Base-by-base conservation (phyloP, 2,329 filamentous ascomycete species). In the Exophiala dermatitidis region DNA sequence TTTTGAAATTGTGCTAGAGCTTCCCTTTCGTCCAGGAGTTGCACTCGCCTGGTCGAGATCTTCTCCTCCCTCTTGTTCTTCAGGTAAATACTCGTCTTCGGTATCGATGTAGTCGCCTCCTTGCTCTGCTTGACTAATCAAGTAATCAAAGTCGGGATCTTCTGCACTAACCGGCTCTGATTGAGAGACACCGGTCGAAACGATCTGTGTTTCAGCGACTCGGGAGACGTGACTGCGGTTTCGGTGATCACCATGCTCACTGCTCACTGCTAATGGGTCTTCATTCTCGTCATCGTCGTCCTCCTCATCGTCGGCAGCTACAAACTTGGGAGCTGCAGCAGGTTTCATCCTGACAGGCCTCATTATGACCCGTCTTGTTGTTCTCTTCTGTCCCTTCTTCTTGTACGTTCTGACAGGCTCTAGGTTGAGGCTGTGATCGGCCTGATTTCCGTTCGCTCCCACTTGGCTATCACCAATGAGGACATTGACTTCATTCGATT, bases 361-460 rank as follows among this genome's bases (percentile, higher is more conserved):
- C 67, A 76, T 74, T 36, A 63, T 67, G 8, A 73, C 70, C 44
- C 69, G 62, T 48, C 71, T 67, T 1, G 74, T 77, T 4, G 72
- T 74, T 44, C 74, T 66, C 58, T 77, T 77, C 57, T 75, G 74
- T 1, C 73, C 73, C 59, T 71, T 75, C 64, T 76, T 76, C 62
- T 73, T 75, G 63, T 67, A 74, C 9, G 51, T 42, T 45, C 46
- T 62, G 36, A 41, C 30, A 4, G 47, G 46, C 19, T 53, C 32
- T 53, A 51, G n/a, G 53, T 60, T 8, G 57, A 49, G 4, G 36
- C 31, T 19, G 28, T 61, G 38, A 9, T 60, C 48, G 32, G 44
- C 44, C 33, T 55, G 49, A 28, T 45, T 42, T 5, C 56, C 36
- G 12, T 50, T 59, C 48, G 30, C 51, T 8, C 28, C 47, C 0